Conservation (phyloP, 495 filamentous ascomycete genomes). For the Neurospora sp. region DNA sequence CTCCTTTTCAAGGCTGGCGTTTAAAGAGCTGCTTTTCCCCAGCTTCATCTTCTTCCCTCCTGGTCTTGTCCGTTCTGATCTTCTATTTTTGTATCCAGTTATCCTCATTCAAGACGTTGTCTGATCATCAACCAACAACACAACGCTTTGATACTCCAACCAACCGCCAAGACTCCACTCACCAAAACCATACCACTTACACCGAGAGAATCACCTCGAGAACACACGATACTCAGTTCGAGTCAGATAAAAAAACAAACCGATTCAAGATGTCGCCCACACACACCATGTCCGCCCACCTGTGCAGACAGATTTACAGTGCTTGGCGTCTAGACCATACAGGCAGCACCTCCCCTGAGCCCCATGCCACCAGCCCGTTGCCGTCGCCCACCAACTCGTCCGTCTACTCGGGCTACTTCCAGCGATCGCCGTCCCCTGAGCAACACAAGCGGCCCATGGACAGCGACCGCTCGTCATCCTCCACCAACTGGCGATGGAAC, state of each 20-base stretch:
- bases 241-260: not conserved
- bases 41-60: not conserved
- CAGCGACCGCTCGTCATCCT: conserved; percentile 26
- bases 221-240: not conserved
- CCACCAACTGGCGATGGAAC: conserved; percentile 2
- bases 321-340: conserved; percentile 29
- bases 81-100: not conserved
- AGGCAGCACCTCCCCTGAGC: conserved; percentile 26
- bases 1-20: not conserved
- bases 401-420: conserved; percentile 17
- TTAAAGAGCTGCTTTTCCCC: not conserved
- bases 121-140: not conserved
- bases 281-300: conserved; percentile 43
- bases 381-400: conserved; percentile 14
- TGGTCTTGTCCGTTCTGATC: not conserved
- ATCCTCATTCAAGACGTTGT: not conserved
- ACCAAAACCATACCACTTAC: not conserved
- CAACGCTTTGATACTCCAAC: not conserved
- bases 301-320: conserved; percentile 42
- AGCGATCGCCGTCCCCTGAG: conserved; percentile 30
- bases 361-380: conserved; percentile 10
- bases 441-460: conserved; percentile 32
- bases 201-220: not conserved
- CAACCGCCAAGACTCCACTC: not conserved
- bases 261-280: conserved; percentile 36